Base-by-base conservation (phyloP, 192 early-diverging fungal species). In the Geranomyces variabilis region DNA sequence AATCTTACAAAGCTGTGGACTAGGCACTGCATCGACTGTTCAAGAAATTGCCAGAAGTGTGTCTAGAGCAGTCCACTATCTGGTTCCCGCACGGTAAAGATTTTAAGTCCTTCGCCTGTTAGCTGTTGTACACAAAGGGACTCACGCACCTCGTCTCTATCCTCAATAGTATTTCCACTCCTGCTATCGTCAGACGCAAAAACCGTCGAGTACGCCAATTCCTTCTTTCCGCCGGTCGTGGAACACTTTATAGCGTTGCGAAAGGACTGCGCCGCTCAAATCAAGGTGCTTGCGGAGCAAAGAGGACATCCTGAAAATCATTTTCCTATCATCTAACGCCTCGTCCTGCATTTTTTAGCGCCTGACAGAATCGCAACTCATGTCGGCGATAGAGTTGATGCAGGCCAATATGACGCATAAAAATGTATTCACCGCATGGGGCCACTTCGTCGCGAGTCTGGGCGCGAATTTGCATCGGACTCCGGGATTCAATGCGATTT, bases 401-500 rank as follows among this genome's bases (percentile, higher is more conserved):
- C 49, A 45, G 19, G 51, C 51, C 10, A 29, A 44, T 8, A 34
- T 19, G 22, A 55, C 56, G 28, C 55, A 69, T 26, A 44, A 56
- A 5, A 48, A 61, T 22, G 15, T 70, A 58, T 49, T 62, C 22
- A 62, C 41, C 6, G 69, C 69, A 9, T 70, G 69, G 69, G 41
- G 45, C 4, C 45, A 62, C 17, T 10, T 59, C 15, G 69, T 70
- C 1, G 69, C 44, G 45, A 31, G 43, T 57, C 15, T 70, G 17
- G 69, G 69, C 10, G 60, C 69, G 15, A 22, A 13, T 21, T 22
- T 70, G 45, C 69, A 70, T 34, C 33, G 33, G 29, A 62, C 36
- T 1, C 34, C 36, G 4, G 14, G 8, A 15, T 34, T 70, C 17
- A 60, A 60, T n/a, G 46, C 22, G 4, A 31, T 70, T 2, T 41